Percentiles rank a stretch among this genome's conserved stretches.
These are phyloP conservation scores for Globisporangium okanoganense DNA, from an alignment of 352 stramenopile species.

Conservation along the genomic window DNA sequence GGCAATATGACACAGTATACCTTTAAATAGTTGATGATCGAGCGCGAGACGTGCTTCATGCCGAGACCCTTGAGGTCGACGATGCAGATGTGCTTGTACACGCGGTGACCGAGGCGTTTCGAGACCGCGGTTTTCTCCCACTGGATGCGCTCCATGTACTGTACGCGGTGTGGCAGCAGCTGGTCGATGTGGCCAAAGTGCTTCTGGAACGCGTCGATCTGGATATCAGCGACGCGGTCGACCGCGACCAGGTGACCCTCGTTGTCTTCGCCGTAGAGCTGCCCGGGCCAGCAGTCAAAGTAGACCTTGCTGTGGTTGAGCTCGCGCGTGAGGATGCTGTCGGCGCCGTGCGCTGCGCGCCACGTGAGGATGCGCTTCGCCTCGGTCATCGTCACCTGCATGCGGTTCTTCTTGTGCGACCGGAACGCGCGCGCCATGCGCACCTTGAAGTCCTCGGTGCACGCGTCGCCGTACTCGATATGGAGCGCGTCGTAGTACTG, in stretches of 20 bases:
- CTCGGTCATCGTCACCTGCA: conserved; percentile 60
- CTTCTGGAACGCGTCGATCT: conserved; percentile 53
- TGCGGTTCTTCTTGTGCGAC: conserved; percentile 60
- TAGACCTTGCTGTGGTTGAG: conserved; percentile 57
- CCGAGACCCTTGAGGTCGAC: conserved; percentile 71
- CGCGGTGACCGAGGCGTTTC: conserved; percentile 45
- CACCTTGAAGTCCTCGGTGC: conserved; percentile 61
- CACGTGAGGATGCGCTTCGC: conserved; percentile 61
- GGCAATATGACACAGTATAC: conserved; percentile 14
- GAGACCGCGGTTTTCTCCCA: conserved; percentile 75
- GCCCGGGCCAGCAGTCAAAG: conserved; percentile 60
- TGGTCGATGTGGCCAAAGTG: conserved; percentile 52
- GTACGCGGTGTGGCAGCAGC: conserved; percentile 56
- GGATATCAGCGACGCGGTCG: conserved; percentile 66
- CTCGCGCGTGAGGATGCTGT: conserved; percentile 45
- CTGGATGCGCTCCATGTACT: conserved; percentile 81
- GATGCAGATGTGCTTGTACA: conserved; percentile 85
- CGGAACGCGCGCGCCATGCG: conserved; percentile 58
- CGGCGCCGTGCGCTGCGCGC: conserved; percentile 37
- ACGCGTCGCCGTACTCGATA: conserved; percentile 41
- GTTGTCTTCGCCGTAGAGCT: conserved; percentile 69
- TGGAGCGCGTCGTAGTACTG: conserved; percentile 57
- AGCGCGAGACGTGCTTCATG: conserved; percentile 58
- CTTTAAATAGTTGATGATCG: conserved; percentile 62
- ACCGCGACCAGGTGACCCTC: conserved; percentile 68